Conservation (phyloP, 1,139 yeast genomes). For the Oligophagozyma castellii region DNA sequence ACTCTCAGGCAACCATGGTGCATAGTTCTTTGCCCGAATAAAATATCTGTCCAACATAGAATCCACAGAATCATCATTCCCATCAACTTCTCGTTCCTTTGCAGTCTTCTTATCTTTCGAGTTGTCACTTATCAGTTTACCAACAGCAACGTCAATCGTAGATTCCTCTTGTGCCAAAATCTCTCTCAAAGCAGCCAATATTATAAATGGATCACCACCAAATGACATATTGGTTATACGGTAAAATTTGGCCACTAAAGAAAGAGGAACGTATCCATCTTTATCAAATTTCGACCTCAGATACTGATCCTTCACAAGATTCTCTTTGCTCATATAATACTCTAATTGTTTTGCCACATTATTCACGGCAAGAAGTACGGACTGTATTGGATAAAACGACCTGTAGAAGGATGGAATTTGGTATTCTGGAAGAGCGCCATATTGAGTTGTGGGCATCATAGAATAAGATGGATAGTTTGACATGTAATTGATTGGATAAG, state of each 20-base stretch:
- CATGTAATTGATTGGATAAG: no score
- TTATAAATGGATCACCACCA: conserved; percentile 17
- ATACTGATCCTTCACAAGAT: conserved; percentile 31
- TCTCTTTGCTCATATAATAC: conserved; percentile 81
- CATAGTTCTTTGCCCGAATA: conserved; percentile 8
- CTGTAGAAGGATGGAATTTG: no score
- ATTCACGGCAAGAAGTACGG: conserved; percentile 25
- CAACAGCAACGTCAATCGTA: conserved; percentile 12
- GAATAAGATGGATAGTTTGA: no score
- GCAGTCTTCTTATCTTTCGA: not conserved
- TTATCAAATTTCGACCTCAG: conserved; percentile 12
- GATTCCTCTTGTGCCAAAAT: conserved; percentile 13
- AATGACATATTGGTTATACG: conserved; percentile 18
- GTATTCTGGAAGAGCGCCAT: no score
- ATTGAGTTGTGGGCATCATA: no score
- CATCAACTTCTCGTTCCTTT: conserved; percentile 1
- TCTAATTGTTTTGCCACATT: conserved; percentile 49
- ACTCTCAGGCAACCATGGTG: conserved; percentile 5
- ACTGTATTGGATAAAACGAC: conserved; percentile 12
- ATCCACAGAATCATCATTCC: not conserved
- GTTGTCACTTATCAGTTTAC: conserved; percentile 1
- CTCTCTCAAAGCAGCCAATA: conserved; percentile 17
- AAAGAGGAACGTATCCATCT: conserved; percentile 18
- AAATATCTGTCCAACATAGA: conserved; percentile 4
- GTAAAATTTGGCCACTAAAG: conserved; percentile 16